Evolutionary conservation across 441 rosid genomes (phyloP), one percentile per base, ranked within the genome.

Genomic region (Geranium incanum): DNA sequence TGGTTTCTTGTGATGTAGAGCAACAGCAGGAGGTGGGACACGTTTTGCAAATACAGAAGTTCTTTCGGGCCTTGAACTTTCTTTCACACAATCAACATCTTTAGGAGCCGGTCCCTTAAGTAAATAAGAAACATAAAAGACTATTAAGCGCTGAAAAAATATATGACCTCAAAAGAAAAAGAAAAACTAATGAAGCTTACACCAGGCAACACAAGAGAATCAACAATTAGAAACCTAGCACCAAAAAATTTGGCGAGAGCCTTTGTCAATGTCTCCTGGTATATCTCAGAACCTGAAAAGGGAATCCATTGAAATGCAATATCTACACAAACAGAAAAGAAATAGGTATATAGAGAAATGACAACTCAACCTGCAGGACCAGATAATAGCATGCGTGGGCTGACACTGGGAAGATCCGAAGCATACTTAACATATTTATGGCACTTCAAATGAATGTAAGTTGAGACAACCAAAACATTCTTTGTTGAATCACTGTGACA

Each of bases 201-300:
- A 80, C 99, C 97, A 67, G 99, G 99, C 78, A 91, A 81, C 75
- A 86, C 75, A 76, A 93, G 94, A 72, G 98, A 91, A 77, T 93
- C 97, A 73, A 89, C 88, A 70, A 93, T 75, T 38, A 96, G 87
- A 70, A 96, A 71, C 80, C 84, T 88, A 76, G 93, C 99, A 78
- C 88, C 91, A 82, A 85, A 81, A 78, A 86, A 81, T 80, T 96
- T 96, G 8, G 97, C 95, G 82, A 96, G 95, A 48, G 97, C 96
- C 83, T 93, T 93, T 0, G 84, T 83, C 77, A 96, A 86, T 71
- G 91, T 90, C 83, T 91, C 98, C 78, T 96, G 99, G 80, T 93
- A 96, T 78, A 96, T 96, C 83, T 93, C 99, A 9, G 99, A 93
- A 48, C 99, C 99, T 96, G 78, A 28, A 67, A 69, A 65, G 75